A percentile compares a stretch with the other conserved stretches of the same genome.
These are phyloP conservation scores for Brettanomyces naardenensis DNA, from an alignment of 805 yeast genomes.

Conservation along the genomic window DNA sequence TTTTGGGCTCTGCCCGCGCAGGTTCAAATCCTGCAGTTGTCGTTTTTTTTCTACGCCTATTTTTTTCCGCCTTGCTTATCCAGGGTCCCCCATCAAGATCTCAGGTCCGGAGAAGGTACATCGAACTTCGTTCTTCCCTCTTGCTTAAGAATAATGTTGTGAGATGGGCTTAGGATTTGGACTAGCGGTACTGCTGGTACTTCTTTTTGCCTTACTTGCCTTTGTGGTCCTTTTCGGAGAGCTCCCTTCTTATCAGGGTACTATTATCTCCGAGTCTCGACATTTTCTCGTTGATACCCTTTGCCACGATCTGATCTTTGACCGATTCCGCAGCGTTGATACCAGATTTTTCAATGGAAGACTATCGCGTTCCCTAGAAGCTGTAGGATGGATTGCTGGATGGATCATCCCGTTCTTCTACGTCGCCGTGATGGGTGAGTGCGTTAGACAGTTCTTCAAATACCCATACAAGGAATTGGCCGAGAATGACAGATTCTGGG, in stretches of 20 bases:
- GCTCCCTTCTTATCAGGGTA: constrained; percentile 31
- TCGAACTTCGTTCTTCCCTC: neutral
- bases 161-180: neutral
- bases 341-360: constrained; percentile 16
- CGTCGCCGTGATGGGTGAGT: constrained; percentile 25
- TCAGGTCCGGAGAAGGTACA: neutral
- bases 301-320: constrained; percentile 2
- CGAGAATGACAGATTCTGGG: constrained; percentile 4
- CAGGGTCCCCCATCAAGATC: neutral
- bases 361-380: neutral
- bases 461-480: constrained; percentile 15
- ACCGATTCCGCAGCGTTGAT: constrained; percentile 14
- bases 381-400: constrained; percentile 18
- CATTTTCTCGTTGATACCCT: constrained; percentile 5
- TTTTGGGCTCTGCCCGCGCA: constrained; percentile 58
- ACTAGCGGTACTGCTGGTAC: constrained; percentile 1
- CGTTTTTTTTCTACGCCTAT: constrained; percentile 18
- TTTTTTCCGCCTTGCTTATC: neutral
- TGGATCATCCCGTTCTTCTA: constrained; percentile 41
- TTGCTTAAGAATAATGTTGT: too few relatives aligned
- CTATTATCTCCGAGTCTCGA: constrained; percentile 23
- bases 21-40: constrained; percentile 57
- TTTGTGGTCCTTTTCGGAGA: constrained; percentile 40
- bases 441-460: constrained; percentile 19
- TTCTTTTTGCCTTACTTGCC: constrained; percentile 12